Evolutionary conservation across 306 rosid species (phyloP).

Genomic region (Luffa aegyptiaca): DNA sequence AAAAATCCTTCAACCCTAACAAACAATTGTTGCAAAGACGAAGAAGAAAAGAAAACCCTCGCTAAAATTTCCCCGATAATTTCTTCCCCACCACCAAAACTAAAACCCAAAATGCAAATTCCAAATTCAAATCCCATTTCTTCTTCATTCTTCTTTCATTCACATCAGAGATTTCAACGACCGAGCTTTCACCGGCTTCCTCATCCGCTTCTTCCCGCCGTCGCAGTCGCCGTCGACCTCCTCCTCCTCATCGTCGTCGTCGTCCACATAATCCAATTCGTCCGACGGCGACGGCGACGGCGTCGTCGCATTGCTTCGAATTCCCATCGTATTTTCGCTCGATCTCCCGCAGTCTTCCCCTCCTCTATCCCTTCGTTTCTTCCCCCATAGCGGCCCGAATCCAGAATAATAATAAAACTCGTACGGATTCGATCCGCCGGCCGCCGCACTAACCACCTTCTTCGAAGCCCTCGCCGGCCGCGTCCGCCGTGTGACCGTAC

Average conservation of each 20-base stretch:
- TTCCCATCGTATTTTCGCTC: neutral
- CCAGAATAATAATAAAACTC: conserved; percentile 85
- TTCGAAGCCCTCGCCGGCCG: neutral
- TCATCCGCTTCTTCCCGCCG: conserved; percentile 43
- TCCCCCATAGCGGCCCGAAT: conserved; percentile 64
- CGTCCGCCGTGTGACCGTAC: neutral
- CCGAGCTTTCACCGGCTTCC: conserved; percentile 82
- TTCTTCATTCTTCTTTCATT: conserved; percentile 11
- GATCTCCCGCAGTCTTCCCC: conserved; percentile 1
- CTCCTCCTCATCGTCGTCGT: conserved; percentile 30
- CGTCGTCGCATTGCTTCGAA: conserved; percentile 11
- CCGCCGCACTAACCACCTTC: neutral
- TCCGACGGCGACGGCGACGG: conserved; percentile 19
- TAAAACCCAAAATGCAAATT: neutral
- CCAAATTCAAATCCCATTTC: neutral
- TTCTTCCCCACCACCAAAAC: neutral
- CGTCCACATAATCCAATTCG: conserved; percentile 34
- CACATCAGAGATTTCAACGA: conserved; percentile 82
- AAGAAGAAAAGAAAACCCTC: neutral
- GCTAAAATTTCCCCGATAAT: neutral
- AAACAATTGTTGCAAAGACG: neutral
- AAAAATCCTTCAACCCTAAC: neutral
- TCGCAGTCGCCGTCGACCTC: conserved; percentile 12
- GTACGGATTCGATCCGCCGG: conserved; percentile 28
- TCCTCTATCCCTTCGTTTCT: conserved; percentile 37